Conservation (phyloP, 805 yeast genomes). For the Schwanniomyces pseudopolymorphus region DNA sequence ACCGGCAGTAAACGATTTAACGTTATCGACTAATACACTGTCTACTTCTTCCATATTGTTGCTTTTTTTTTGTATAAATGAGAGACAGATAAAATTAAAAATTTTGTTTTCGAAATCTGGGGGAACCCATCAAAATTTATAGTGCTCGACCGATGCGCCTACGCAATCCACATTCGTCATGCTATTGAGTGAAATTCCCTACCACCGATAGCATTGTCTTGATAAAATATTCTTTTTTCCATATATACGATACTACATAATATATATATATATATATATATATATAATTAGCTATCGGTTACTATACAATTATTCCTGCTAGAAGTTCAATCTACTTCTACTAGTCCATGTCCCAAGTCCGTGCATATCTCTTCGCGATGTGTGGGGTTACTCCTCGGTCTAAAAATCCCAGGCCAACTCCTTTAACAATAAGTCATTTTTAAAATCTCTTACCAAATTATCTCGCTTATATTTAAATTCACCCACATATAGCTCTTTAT, state of each 20-base stretch:
- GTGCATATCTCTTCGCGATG: background rate
- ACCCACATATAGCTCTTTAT: conserved; percentile 34
- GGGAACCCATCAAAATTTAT: background rate
- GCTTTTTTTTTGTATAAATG: background rate
- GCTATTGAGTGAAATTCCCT: background rate
- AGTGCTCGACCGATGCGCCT: background rate
- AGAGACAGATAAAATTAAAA: background rate
- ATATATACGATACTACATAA: background rate
- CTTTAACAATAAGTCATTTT: conserved; percentile 50
- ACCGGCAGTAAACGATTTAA: conserved; percentile 86
- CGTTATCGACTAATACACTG: conserved; percentile 63
- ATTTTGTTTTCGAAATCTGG: background rate
- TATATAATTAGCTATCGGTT: background rate
- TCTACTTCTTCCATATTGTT: conserved; percentile 43
- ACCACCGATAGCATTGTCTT: background rate
- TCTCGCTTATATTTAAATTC: conserved; percentile 44
- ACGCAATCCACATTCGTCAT: background rate
- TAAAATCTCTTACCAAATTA: conserved; percentile 50
- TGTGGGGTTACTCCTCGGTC: conserved; percentile 7
- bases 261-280: no score
- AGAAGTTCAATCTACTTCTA: background rate
- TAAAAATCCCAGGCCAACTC: conserved; percentile 29
- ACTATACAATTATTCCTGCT: background rate
- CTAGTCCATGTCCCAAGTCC: background rate
- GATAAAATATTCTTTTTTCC: background rate